Evolutionary conservation across 768 basidiomycete species (phyloP), one percentile per base, ranked within the genome.

Genomic region (Pleurotus pulmonarius): DNA sequence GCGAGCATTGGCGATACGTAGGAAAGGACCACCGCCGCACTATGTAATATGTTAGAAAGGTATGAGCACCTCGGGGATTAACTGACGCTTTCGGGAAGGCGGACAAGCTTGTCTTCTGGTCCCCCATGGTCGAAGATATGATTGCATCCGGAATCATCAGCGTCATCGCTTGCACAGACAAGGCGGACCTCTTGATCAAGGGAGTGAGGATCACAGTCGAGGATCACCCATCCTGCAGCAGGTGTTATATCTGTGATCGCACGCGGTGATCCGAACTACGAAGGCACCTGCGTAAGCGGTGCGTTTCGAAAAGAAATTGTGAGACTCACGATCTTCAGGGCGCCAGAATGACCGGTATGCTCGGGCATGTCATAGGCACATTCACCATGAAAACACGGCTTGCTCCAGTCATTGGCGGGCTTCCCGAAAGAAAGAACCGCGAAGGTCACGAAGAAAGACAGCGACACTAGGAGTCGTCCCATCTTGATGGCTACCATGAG

Each of bases 181-280:
- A 69, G 55, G 15, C 70, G 66, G 48, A 74, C 71, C 37, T 70
- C 67, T 52, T 73, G 70, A 9, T 65, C 57, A 1, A 62, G 48
- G 6, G 59, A 58, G 49, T 61, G 63, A 2, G 71, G 49, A 51
- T 69, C 63, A 56, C 74, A 76, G 56, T 68, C 66, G 39, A 73
- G 59, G 46, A 76, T 72, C 12, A 61, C 60, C 74, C 74, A 76
- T 25, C 73, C 73, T 9, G 73, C 73, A 15, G 72, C 73, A 12
- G 61, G 54, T 8, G 65, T 66, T 13, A 66, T 60, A 45, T 66
- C 56, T 11, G 65, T 60, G 18, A 66, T 65, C 5, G 64, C 60
- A 13, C 58, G 52, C 0, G 55, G 3, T 2, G 44, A 49, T 12
- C 61, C 62, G 59, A 59, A 66, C 51, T 53, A 13, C 7, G 4